Base-by-base conservation (phyloP, 2,329 filamentous ascomycete species). In the Neofusicoccum ribis region DNA sequence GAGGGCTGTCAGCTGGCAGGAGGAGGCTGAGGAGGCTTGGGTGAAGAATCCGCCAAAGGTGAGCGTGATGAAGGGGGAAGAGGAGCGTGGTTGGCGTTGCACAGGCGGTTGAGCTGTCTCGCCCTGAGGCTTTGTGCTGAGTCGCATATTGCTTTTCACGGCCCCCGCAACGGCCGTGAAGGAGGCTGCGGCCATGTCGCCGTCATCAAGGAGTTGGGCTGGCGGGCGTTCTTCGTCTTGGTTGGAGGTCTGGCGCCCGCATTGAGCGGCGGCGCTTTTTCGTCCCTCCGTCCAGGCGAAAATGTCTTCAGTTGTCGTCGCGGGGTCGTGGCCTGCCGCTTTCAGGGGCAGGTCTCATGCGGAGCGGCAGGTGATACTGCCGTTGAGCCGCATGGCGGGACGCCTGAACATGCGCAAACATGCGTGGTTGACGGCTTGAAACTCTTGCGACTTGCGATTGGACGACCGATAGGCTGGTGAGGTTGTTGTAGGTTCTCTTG, bases 41-140 rank as follows among this genome's bases (percentile, higher is more conserved):
- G 77, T 80, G 8, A 80, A 80, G 69, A 73, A 80, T 52, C 77
- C 79, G 11, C 78, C 79, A n/a, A 81, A 81, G 73, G 78, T 77
- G 65, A 44, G 64, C 65, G 31, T 49, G 59, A 15, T 6, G 43
- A 23, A 3, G 23, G 23, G 23, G 23, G 23, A 23, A 3, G 23
- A 8, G 17, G 12, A 31, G 58, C 37, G 52, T 44, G 52, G 56
- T 60, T 65, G 51, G 50, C 23, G 43, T 47, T n/a, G 50, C 51
- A 64, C 49, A 17, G 6, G 17, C 20, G 12, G 20, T 31, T 34
- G 6, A 1, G 11, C 27, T 34, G 12, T 27, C n/a, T 17, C 46
- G 27, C 17, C 43, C 36, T 43, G 44, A 20, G 39, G 23, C 12
- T 3, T 23, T 23, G 23, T 23, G 14, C 9, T 47, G 23, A 23